Evolutionary conservation across 2,329 filamentous ascomycete species (phyloP), one percentile per base, ranked within the genome.

Genomic region (Tothia fuscella): DNA sequence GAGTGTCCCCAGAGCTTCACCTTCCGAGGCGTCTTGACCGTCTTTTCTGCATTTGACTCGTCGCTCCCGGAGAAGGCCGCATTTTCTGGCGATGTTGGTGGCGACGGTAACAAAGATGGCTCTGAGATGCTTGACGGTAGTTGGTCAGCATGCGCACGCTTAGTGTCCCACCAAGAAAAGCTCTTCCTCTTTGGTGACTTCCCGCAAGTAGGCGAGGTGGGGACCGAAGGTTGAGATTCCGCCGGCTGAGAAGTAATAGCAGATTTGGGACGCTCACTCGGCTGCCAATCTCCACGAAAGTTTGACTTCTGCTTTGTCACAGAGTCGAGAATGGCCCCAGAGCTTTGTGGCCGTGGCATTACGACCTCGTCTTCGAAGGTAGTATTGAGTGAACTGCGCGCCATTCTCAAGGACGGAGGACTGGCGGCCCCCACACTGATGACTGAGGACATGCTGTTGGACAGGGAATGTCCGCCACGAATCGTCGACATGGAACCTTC

Each of bases 361-460:
- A 32, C 55, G 40, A 45, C 51, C 30, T 64, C 63, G 38, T 63
- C 56, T 45, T 63, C 63, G 26, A 62, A 53, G 28, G 61, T 64
- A 16, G 56, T 58, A 48, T 55, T 61, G 24, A 65, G 53, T 26
- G 56, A 56, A 5, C 57, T 56, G 12, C 48, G 59, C 47, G 57
- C 17, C 22, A 33, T 62, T 60, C 60, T 61, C 62, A 60, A 51
- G 13, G 63, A 58, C 7, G 59, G 57, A 17, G 66, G 65, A 47
- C 62, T 67, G 14, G 64, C 58, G 9, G 68, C 70, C 10, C 70
- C 71, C 9, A 70, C 56, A 38, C 82, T 84, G 4, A 83, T 67
- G 31, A 89, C 68, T 0, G 84, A 93, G 4, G 82, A 87, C 35
- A 91, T 77, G 58, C 83, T 93, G 44, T 80, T 82, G 20, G 82